Base-by-base conservation (phyloP, 257 asterid genomes). In the Leonotis leonurus region DNA sequence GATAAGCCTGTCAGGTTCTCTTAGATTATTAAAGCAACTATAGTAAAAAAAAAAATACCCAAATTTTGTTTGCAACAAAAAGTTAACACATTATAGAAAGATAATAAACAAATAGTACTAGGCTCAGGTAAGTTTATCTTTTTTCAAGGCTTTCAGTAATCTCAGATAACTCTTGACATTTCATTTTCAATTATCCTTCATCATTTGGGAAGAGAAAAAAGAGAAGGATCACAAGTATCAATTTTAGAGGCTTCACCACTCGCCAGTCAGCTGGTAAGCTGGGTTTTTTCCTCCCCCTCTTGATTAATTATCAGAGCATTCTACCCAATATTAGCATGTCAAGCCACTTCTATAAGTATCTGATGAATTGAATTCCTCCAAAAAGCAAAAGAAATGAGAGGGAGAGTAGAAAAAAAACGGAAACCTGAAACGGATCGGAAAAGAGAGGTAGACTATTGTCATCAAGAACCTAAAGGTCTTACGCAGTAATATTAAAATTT, bases 241-340 rank as follows among this genome's bases (percentile, higher is more conserved):
- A 5, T 37, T 7, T 69, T 27, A 39, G 59, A 32, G 33, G 8
- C 43, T 26, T n/a, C 20, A 39, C 43, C 61, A 67, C 40, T 56
- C 41, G 59, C 43, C 61, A 67, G 46, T 56, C 41, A 64, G 59
- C 51, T 48, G 27, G 12, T 45, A 21, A 22, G 51, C 13, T 48
- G 36, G 20, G 30, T 8, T 26, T 25, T 41, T 60, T 60, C 39
- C 2, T 33, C n/a, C n/a, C n/a, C n/a, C n/a, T n/a, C n/a, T n/a
- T n/a, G n/a, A n/a, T n/a, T n/a, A n/a, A n/a, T n/a, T n/a, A n/a
- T 43, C 40, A 26, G 9, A 41, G 29, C 29, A 46, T 46, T 46
- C 13, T 60, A 44, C 14, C 13, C 53, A 25, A 11, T 7, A 46
- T 4, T 49, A 13, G 46, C 17, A 12, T 10, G 52, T 8, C 13